These are phyloP conservation scores for Mucor saturninus DNA, from an alignment of 371 early-diverging fungal genomes.

Conservation along the genomic window DNA sequence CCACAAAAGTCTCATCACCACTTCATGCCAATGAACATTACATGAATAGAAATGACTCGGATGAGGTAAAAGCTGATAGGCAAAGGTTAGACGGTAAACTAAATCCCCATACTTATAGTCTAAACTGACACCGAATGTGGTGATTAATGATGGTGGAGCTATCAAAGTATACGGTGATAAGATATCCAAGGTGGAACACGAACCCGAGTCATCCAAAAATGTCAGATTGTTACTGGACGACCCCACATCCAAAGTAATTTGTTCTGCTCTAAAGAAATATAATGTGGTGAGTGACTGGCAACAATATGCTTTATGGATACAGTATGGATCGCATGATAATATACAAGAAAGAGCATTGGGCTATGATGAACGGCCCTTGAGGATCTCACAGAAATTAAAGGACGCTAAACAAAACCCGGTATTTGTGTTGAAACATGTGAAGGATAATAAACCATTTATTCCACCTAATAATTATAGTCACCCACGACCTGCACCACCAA, in stretches of 20 bases:
- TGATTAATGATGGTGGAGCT: conserved; percentile 67
- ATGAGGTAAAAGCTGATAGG: conserved; percentile 2
- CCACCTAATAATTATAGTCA: conserved; percentile 32
- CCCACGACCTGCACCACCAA: conserved; percentile 23
- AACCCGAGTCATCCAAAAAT: conserved; percentile 83
- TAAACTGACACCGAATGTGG: conserved; percentile 35
- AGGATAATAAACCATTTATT: conserved; percentile 60
- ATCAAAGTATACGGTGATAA: conserved; percentile 78
- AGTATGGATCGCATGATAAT: conserved; percentile 59
- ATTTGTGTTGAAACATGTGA: conserved; percentile 79
- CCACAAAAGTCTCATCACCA: conserved; percentile 17
- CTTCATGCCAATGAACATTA: conserved; percentile 6
- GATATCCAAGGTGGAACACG: conserved; percentile 68
- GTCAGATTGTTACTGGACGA: conserved; percentile 85
- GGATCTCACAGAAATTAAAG: conserved; percentile 79
- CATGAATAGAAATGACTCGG: not conserved
- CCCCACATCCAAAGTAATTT: conserved; percentile 85
- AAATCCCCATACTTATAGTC: conserved; percentile 2
- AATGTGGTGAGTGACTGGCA: conserved; percentile 89
- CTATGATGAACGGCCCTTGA: conserved; percentile 84
- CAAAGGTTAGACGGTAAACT: not conserved
- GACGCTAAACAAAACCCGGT: conserved; percentile 77
- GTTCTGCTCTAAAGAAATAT: conserved; percentile 88
- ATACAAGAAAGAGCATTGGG: conserved; percentile 74
- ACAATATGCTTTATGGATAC: conserved; percentile 84